A percentile compares a stretch with the other conserved stretches of the same genome.
These are phyloP conservation scores for Diospyros lotus DNA, from an alignment of 148 eudicot species.

Conservation along the genomic window DNA sequence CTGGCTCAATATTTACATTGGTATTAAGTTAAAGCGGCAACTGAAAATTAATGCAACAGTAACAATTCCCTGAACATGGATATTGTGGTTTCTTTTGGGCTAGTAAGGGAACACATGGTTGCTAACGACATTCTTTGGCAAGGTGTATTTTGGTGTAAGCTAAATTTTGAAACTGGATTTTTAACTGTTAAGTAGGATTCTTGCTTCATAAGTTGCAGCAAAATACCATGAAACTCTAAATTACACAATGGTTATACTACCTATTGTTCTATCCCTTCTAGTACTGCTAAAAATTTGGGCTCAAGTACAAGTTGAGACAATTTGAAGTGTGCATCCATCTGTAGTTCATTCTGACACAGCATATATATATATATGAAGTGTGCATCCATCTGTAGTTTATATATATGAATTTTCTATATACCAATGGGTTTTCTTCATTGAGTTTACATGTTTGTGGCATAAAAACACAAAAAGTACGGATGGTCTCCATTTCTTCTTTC, in stretches of 20 bases:
- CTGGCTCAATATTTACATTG: background rate
- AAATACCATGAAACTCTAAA: background rate
- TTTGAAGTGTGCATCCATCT: too few species aligned
- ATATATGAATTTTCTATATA: too few species aligned
- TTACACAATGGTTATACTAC: background rate
- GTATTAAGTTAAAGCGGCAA: background rate
- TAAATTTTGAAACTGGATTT: background rate
- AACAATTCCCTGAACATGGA: background rate
- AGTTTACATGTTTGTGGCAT: too few species aligned
- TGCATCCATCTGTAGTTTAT: too few species aligned
- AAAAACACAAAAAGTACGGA: too few species aligned
- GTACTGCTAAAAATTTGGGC: background rate
- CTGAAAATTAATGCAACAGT: background rate
- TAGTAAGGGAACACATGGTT: background rate
- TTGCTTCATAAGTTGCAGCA: background rate
- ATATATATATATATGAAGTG: too few species aligned
- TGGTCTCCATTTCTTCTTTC: too few species aligned
- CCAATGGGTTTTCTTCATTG: too few species aligned
- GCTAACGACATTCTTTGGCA: background rate
- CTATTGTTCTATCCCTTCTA: background rate
- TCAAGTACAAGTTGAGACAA: background rate
- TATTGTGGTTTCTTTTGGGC: background rate
- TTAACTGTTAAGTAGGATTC: constrained; percentile 8
- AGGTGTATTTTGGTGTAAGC: background rate
- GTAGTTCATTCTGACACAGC: too few species aligned